phyloP scores from a whole-genome alignment of 352 stramenopile species.

The Halophytophthora polymorphica region DNA sequence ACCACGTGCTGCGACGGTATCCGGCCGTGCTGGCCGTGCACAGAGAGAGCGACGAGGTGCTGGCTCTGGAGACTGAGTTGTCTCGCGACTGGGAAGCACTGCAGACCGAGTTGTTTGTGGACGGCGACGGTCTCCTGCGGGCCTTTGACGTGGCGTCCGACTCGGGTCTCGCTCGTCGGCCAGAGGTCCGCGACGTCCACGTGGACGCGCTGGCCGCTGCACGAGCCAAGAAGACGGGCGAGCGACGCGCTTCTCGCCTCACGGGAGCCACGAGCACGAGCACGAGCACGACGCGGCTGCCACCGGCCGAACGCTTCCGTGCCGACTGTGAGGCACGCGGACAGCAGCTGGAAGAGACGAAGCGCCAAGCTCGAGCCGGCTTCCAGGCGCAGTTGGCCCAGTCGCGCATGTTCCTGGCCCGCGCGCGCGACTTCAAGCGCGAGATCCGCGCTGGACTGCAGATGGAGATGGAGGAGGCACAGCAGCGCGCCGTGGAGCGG shows the following conservation, averaged over 20 bases:
- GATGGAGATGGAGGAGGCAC: slow-evolving; percentile 62
- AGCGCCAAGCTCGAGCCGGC: slow-evolving; percentile 2
- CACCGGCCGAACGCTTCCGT: slow-evolving; percentile 38
- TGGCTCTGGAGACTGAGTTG: slow-evolving; percentile 18
- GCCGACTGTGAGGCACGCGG: slow-evolving; percentile 16
- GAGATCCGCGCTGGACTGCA: slow-evolving; percentile 55
- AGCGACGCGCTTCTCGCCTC: background rate
- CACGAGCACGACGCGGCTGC: slow-evolving; percentile 3
- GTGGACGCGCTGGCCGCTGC: slow-evolving; percentile 14
- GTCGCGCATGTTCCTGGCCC: slow-evolving; percentile 22
- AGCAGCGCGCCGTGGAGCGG: slow-evolving; percentile 47
- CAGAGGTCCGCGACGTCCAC: slow-evolving; percentile 39
- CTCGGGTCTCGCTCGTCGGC: slow-evolving; percentile 38
- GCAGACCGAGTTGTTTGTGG: slow-evolving; percentile 44
- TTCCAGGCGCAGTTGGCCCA: slow-evolving; percentile 18
- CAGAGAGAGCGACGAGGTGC: slow-evolving; percentile 13
- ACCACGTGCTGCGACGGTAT: slow-evolving; percentile 27
- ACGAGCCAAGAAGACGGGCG: slow-evolving; percentile 20
- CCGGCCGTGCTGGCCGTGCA: slow-evolving; percentile 11
- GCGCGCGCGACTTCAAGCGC: slow-evolving; percentile 50
- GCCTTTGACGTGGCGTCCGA: slow-evolving; percentile 40
- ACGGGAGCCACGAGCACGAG: background rate
- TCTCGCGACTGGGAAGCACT: slow-evolving; percentile 35
- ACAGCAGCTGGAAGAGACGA: slow-evolving; percentile 8
- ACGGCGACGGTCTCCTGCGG: slow-evolving; percentile 43